A percentile compares a stretch with the other conserved stretches of the same genome.
These are phyloP conservation scores for Puya raimondii DNA, from an alignment of 176 grass and related monocot species.

Conservation along the genomic window DNA sequence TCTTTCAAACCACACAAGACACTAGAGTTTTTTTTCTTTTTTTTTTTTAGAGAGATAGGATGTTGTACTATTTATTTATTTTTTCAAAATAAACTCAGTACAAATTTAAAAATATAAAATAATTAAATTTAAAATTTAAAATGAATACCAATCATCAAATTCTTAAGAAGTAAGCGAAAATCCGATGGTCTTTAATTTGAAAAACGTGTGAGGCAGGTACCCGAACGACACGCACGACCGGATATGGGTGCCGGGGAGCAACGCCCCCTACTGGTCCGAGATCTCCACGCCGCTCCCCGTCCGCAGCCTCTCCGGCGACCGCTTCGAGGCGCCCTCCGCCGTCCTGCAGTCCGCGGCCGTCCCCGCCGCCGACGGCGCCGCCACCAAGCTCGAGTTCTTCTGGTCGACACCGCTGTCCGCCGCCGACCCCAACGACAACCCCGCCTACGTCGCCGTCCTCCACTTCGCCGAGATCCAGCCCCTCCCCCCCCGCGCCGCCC, in stretches of 20 bases:
- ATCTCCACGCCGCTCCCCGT: constrained; percentile 4
- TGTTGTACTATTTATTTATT: too few species aligned
- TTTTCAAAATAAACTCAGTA: too few species aligned
- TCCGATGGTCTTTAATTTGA: too few species aligned
- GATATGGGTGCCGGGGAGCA: not conserved
- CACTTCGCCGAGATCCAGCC: constrained; percentile 12
- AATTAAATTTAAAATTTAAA: too few species aligned
- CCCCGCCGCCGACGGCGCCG: constrained; percentile 8
- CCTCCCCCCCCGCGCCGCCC: not conserved
- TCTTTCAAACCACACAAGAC: too few species aligned
- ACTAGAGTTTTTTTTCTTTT: too few species aligned
- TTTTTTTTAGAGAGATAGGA: not conserved
- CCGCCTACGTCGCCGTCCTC: not conserved
- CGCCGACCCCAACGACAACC: not conserved
- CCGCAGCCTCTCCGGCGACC: not conserved
- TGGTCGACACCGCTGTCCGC: not conserved
- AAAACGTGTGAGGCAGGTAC: too few species aligned
- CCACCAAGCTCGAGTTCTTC: not conserved
- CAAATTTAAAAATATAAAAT: too few species aligned
- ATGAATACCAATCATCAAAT: too few species aligned
- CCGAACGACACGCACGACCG: constrained; percentile 19
- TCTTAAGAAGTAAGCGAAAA: too few species aligned
- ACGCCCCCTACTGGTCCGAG: not conserved
- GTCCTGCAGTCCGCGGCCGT: constrained; percentile 17
- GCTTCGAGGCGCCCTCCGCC: constrained; percentile 15